Evolutionary conservation across 257 asterid genomes (phyloP), one percentile per base, ranked within the genome.

Genomic region (Mentha longifolia): DNA sequence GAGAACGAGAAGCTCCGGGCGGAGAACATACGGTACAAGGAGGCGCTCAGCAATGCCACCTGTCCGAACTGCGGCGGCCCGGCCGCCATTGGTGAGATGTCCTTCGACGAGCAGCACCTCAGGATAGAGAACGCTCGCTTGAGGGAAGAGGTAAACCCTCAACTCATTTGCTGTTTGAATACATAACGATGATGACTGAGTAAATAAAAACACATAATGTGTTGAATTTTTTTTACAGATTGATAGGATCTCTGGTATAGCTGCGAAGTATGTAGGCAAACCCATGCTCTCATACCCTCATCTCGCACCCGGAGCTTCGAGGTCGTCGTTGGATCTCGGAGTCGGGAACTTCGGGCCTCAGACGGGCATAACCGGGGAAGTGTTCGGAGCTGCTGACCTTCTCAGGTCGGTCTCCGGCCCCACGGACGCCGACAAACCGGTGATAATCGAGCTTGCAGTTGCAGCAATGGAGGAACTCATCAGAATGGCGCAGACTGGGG

Each of bases 401-500:
- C 74, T 87, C 0, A 73, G 93, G 51, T 82, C 96, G 11, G 87
- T 87, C 0, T 75, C 93, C 1, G 85, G 82, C 15, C 89, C 93
- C 0, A 85, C 81, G 4, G 96, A 89, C 8, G 88, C 89, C 0
- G 92, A 87, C 68, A 89, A 89, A 82, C 89, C 96, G 0, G 72
- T 86, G 63, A 85, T 89, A 2, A 85, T 89, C 41, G 96, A 89
- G 82, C 64, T 89, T 20, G 89, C 96, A 0, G 96, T 89, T 35
- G 96, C 96, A 7, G 93, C 96, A n/a, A 89, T 89, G 96, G 96
- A 87, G 76, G 96, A 89, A 68, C 50, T 89, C 55, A 76, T 79
- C 54, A 74, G 89, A 72, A 82, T 89, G 85, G 88, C 93, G 16
- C 88, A 89, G 65, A 41, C 79, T 16, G 87, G 89, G 7, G 93